These are phyloP conservation scores for Dacryopinax primogenitus DNA, from an alignment of 768 basidiomycete genomes.

Conservation along the genomic window DNA sequence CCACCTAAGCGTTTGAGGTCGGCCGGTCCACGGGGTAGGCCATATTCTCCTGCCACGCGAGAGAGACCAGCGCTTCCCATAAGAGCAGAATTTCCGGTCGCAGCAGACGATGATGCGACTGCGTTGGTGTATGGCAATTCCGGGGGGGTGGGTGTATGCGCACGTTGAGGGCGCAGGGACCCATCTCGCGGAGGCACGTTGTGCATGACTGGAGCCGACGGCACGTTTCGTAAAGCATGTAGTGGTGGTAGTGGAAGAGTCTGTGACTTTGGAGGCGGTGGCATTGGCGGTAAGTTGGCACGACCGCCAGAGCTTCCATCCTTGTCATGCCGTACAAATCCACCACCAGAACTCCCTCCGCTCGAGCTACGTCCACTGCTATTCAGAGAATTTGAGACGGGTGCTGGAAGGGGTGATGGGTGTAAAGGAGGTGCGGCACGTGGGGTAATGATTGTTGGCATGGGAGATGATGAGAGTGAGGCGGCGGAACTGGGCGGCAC, in stretches of 20 bases:
- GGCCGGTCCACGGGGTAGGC: conserved; percentile 45
- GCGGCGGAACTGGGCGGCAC: neutral
- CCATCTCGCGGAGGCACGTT: conserved; percentile 3
- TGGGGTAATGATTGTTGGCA: conserved; percentile 3
- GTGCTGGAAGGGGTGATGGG: neutral
- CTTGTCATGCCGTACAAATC: neutral
- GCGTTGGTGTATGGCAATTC: neutral
- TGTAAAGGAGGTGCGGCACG: neutral
- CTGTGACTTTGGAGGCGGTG: neutral
- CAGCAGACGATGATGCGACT: neutral
- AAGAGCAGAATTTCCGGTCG: neutral
- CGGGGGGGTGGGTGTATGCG: neutral
- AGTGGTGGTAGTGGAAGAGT: neutral
- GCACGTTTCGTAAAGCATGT: neutral
- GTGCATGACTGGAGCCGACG: neutral
- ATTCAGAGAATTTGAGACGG: neutral
- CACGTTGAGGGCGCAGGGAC: neutral
- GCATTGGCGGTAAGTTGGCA: neutral
- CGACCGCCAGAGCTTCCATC: neutral
- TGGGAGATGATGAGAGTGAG: neutral
- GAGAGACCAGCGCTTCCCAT: neutral
- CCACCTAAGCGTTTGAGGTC: neutral
- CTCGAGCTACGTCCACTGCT: conserved; percentile 2
- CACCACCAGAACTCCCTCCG: neutral
- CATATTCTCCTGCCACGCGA: conserved; percentile 27